Base-by-base conservation (phyloP, 306 rosid species). In the Vachellia pachyceras region DNA sequence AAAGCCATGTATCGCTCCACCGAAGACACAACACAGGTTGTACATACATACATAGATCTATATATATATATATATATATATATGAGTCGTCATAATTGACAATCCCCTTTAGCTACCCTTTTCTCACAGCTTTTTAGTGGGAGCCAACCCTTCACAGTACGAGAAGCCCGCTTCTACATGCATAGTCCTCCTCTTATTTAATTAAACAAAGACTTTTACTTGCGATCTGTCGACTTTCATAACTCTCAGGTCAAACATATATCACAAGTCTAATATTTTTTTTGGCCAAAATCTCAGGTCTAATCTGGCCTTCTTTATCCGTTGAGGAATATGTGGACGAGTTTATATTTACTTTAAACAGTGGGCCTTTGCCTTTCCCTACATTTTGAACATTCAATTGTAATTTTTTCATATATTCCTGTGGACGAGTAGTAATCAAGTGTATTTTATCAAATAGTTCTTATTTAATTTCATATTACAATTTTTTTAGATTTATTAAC, bases 51-150 rank as follows among this genome's bases (percentile, higher is more conserved):
- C 29, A 11, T 3, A 25, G 3, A n/a, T n/a, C n/a, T n/a, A n/a
- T n/a, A n/a, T n/a, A n/a, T n/a, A n/a, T n/a, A n/a, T n/a, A n/a
- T n/a, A n/a, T n/a, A n/a, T n/a, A n/a, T n/a, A n/a, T n/a, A n/a
- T n/a, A n/a, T n/a, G 3, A 50, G 61, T 77, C 55, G 58, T 72
- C 80, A 3, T 60, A 60, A 61, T 61, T 29, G 29, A 29, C 3
- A n/a, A 54, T 55, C 29, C 40, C 17, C 15, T 33, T 18, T 33
- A 22, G n/a, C n/a, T n/a, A n/a, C n/a, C 9, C 29, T 72, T 47
- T 47, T 40, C 80, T 81, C 61, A 13, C 15, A 33, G 35, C 68
- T 57, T 33, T 42, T 6, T 17, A 10, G 77, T 58, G 70, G 41
- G 52, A 42, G 71, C 77, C 69, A 70, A 22, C 58, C 10, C 40